Base-by-base conservation (phyloP, 495 filamentous ascomycete genomes). In the Penicillium daleae region DNA sequence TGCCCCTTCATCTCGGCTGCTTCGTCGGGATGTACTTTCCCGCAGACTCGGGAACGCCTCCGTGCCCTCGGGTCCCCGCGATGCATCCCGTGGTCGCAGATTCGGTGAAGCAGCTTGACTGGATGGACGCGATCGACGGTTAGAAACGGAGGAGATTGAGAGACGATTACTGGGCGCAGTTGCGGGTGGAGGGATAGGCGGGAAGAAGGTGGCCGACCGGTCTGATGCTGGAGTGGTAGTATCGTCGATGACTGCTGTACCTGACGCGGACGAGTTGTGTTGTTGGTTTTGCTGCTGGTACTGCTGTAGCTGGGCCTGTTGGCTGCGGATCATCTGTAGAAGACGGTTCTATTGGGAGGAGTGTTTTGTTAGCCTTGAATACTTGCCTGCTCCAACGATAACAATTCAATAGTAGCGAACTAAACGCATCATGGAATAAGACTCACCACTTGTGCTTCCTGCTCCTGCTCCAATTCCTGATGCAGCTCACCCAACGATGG, bases 401-500 rank as follows among this genome's bases (percentile, higher is more conserved):
- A 33, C 31, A 33, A 50, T 17, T 12, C 48, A 3, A 13, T 15
- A 26, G 24, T 15, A n/a, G 15, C 27, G 9, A 24, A 13, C 6
- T 9, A 5, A 26, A 50, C 6, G 27, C 32, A 26, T 50, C 13
- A 9, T 24, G 12, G 42, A 49, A 32, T 15, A 52, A 33, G 17
- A 78, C 82, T 48, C 78, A 92, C 89, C 74, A 99, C 95, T 78
- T 97, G 94, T 12, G 88, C 92, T 75, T 99, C 95, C 74, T 97
- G 93, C 72, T 99, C 95, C 53, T 89, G 90, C 75, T 99, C 95
- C 7, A 97, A 81, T 71, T 97, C 92, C 68, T 99, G 94, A 71
- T 97, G 93, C 39, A 99, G 81, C 75, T 97, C 94, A n/a, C 94
- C 94, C 48, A 97, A 75, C 59, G 91, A 96, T 1, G 92, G 92